Conservation (phyloP, 441 rosid genomes). For the Breynia disticha region DNA sequence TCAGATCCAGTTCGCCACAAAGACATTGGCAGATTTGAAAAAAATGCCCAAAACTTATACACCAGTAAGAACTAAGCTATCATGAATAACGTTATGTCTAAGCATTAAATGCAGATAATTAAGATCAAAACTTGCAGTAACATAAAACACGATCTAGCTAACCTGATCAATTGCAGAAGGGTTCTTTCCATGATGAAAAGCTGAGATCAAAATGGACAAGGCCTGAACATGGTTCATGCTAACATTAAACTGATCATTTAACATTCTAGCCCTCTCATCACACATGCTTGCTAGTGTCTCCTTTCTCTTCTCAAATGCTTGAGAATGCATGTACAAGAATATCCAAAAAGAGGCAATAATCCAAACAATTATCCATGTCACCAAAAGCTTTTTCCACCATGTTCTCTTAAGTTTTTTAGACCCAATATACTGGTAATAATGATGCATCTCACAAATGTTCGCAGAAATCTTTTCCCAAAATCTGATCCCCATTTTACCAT, state of each 20-base stretch:
- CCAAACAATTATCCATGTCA: conserved; percentile 57
- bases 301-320: conserved; percentile 67
- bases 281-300: conserved; percentile 78
- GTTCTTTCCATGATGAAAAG: conserved; percentile 74
- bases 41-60: no score
- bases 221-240: conserved; percentile 96
- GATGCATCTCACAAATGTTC: conserved; percentile 40
- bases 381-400: conserved; percentile 58
- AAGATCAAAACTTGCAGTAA: neutral
- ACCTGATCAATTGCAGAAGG: conserved; percentile 97
- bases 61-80: no score
- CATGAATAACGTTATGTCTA: neutral
- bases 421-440: conserved; percentile 45
- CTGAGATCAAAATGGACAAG: conserved; percentile 82
- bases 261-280: conserved; percentile 91
- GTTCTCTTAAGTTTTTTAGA: conserved; percentile 44
- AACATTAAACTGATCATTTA: conserved; percentile 92
- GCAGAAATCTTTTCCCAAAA: conserved; percentile 46
- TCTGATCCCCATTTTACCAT: conserved; percentile 46
- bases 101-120: neutral
- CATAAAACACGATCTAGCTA: conserved; percentile 21
- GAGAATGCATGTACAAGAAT: conserved; percentile 55
- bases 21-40: no score
- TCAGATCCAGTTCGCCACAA: no score
- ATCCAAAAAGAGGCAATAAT: conserved; percentile 33